phyloP scores from a whole-genome alignment of 805 yeast genomes.

The Candida pini region DNA sequence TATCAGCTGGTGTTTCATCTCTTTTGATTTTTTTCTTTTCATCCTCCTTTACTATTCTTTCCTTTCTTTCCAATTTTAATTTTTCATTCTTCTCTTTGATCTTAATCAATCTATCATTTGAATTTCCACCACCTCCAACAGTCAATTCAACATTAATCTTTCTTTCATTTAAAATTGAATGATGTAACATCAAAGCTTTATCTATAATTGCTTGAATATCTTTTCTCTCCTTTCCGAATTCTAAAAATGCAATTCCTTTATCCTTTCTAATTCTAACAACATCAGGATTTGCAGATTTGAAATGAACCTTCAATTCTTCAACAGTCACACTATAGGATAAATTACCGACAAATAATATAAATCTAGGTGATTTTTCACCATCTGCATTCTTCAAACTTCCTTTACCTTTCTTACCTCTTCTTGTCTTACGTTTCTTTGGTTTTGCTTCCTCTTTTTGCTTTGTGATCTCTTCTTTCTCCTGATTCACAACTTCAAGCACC shows the following conservation, averaged over 20 bases:
- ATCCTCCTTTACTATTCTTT: conserved; percentile 45
- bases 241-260: conserved; percentile 89
- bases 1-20: conserved; percentile 12
- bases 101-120: conserved; percentile 59
- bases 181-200: conserved; percentile 79
- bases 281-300: conserved; percentile 69
- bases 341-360: conserved; percentile 85
- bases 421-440: conserved; percentile 63
- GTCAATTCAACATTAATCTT: conserved; percentile 94
- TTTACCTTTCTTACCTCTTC: conserved; percentile 75
- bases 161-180: conserved; percentile 58
- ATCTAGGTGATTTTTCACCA: conserved; percentile 49
- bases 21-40: conserved; percentile 33
- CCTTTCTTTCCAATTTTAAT: conserved; percentile 62
- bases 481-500: conserved; percentile 27
- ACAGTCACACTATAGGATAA: conserved; percentile 68
- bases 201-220: conserved; percentile 80
- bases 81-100: conserved; percentile 74
- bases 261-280: conserved; percentile 72
- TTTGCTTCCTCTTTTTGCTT: conserved; percentile 24
- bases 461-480: conserved; percentile 15
- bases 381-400: conserved; percentile 49
- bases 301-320: conserved; percentile 62
- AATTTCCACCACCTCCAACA: conserved; percentile 97
- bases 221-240: conserved; percentile 53